Evolutionary conservation across 2,329 filamentous ascomycete species (phyloP).

Genomic region (Colletotrichum eremochloae): DNA sequence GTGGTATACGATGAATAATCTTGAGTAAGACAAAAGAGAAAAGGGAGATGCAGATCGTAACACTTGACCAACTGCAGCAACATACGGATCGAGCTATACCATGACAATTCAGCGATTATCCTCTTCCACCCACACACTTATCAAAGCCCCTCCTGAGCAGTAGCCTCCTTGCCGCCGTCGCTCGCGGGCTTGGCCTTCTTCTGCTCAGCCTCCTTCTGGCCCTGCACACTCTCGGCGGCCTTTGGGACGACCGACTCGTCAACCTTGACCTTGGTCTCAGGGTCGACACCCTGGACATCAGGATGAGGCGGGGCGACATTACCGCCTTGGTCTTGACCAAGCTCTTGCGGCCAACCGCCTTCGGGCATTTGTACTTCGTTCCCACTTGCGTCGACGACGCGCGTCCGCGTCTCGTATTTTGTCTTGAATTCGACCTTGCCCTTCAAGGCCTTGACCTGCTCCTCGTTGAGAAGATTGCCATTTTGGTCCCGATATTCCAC

Average conservation of each 20-base stretch:
- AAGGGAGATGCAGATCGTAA: background rate
- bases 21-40: background rate
- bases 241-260: conserved; percentile 57
- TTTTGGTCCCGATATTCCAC: conserved; percentile 96
- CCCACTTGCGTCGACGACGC: conserved; percentile 82
- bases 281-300: conserved; percentile 72
- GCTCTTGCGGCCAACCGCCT: conserved; percentile 53
- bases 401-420: conserved; percentile 93
- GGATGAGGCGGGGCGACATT: conserved; percentile 70
- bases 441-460: conserved; percentile 85
- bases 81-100: background rate
- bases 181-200: conserved; percentile 72
- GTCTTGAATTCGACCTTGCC: conserved; percentile 97
- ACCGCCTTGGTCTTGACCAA: conserved; percentile 48
- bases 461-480: conserved; percentile 87
- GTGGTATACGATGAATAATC: conserved; percentile 12
- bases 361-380: conserved; percentile 75
- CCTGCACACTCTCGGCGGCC: conserved; percentile 65
- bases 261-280: conserved; percentile 64
- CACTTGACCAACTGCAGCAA: background rate
- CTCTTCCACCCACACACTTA: background rate
- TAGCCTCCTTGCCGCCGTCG: conserved; percentile 70
- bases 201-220: conserved; percentile 69
- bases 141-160: conserved; percentile 56
- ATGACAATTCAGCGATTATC: conserved; percentile 2